phyloP scores from a whole-genome alignment of 257 asterid genomes.

The Rehmannia glutinosa region DNA sequence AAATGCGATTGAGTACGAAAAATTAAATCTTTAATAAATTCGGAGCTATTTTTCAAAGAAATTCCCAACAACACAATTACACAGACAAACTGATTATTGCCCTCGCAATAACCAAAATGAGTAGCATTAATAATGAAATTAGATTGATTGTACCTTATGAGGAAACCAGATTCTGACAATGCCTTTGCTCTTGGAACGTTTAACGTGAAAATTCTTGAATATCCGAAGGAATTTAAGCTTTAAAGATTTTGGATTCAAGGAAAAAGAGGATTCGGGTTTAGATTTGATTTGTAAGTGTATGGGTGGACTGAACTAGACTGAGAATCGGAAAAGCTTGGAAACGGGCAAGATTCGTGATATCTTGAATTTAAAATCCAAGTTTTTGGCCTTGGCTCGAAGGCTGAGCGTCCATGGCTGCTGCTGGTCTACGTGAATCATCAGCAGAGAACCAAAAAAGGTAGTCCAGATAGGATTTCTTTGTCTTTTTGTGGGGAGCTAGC shows the following conservation, averaged over 20 bases:
- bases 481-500: not conserved
- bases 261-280: constrained; percentile 15
- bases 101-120: too few species aligned
- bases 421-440: constrained; percentile 22
- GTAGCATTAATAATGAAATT: not conserved
- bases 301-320: constrained; percentile 28
- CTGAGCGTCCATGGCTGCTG: constrained; percentile 38
- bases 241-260: constrained; percentile 1
- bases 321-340: constrained; percentile 21
- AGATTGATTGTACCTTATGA: constrained; percentile 15
- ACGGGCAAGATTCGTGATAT: constrained; percentile 22
- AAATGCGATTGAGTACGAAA: not conserved
- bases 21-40: too few species aligned
- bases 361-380: constrained; percentile 28
- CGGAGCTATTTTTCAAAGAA: too few species aligned
- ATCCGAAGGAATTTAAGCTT: constrained; percentile 23
- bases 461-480: not conserved
- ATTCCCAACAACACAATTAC: not conserved
- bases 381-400: constrained; percentile 33
- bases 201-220: not conserved
- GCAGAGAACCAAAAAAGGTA: constrained; percentile 1
- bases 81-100: too few species aligned
- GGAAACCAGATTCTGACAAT: constrained; percentile 8
- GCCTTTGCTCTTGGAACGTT: constrained; percentile 6
- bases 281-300: constrained; percentile 18